Evolutionary conservation across 1,284 basidiomycete genomes (phyloP), one percentile per base, ranked within the genome.

Genomic region (Xanthoconium separans): DNA sequence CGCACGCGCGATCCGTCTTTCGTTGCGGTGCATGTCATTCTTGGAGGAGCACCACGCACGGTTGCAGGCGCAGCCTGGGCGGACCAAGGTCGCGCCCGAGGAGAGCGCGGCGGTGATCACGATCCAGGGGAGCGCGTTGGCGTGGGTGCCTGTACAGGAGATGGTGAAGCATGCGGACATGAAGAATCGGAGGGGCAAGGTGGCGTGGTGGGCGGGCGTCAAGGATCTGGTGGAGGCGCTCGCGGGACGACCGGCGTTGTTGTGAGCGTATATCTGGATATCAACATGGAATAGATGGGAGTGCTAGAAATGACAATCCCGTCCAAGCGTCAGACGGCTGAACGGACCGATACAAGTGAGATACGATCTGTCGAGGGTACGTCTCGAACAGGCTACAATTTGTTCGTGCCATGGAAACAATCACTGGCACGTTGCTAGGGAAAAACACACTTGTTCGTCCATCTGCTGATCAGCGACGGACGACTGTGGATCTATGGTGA

Each of bases 11-110:
- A 90, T 92, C 1, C 88, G 95, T 44, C 81, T 98, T 40, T 88
- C 95, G 8, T 78, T 97, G 58, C 89, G 91, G 63, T 96, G 93
- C 77, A 95, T 98, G 89, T 77, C 86, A 48, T 98, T 98, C 82
- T 80, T 99, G 60, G 96, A 98, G 73, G 70, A 82, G 54, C 86
- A 97, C 61, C 89, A 91, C 62, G 76, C 75, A 47, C 61, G 69
- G 30, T 69, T 88, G 34, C 65, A 70, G 43, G 70, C 71, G 45
- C 78, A 83, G 60, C 73, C 76, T 0, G 68, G 70, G 10, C 81
- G 81, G 58, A 64, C 74, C 48, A 78, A 81, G 57, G 72, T 76
- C 22, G 84, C 87, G 18, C 65, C 74, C 0, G 76, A 72, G 0
- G 86, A 91, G 55, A 87, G 86, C 16, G 94, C 94, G 0, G 89